Conservation (phyloP, 176 grass and related monocot genomes). For the Neostapfia colusana region DNA sequence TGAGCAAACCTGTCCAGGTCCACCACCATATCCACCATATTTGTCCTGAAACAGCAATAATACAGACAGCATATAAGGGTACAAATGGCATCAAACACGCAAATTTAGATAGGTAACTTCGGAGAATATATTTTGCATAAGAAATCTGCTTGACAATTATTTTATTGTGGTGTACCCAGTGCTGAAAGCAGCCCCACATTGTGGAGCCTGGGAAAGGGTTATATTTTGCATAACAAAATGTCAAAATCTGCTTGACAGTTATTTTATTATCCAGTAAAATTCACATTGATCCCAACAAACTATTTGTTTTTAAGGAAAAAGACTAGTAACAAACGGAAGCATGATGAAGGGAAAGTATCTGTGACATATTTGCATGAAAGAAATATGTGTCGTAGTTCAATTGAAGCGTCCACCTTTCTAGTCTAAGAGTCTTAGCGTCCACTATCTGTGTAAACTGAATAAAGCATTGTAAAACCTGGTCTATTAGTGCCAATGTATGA, state of each 20-base stretch:
- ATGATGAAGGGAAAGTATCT: constrained; percentile 1
- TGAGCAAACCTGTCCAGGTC: constrained; percentile 87
- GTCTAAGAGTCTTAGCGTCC: not conserved
- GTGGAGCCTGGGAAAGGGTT: too few species aligned
- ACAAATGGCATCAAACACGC: not conserved
- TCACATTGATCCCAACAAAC: not conserved
- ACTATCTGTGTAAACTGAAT: not conserved
- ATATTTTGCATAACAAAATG: not conserved
- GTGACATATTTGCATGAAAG: constrained; percentile 1
- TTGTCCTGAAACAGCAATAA: constrained; percentile 65
- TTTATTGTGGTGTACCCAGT: not conserved
- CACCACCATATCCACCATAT: constrained; percentile 89
- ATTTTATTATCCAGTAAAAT: constrained; percentile 18
- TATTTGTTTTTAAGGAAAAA: not conserved
- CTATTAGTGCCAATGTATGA: not conserved
- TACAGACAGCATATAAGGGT: constrained; percentile 25
- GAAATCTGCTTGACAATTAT: not conserved
- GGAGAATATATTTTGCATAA: not conserved
- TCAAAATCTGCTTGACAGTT: not conserved
- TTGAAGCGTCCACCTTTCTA: not conserved
- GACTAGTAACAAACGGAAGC: not conserved
- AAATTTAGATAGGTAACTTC: not conserved
- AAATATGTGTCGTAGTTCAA: not conserved
- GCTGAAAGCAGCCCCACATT: too few species aligned
- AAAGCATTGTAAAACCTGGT: not conserved